A percentile compares a stretch with the other conserved stretches of the same genome.
Evolutionary conservation across 305 asterid species (phyloP).

Genomic region (Euphrasia arctica): DNA sequence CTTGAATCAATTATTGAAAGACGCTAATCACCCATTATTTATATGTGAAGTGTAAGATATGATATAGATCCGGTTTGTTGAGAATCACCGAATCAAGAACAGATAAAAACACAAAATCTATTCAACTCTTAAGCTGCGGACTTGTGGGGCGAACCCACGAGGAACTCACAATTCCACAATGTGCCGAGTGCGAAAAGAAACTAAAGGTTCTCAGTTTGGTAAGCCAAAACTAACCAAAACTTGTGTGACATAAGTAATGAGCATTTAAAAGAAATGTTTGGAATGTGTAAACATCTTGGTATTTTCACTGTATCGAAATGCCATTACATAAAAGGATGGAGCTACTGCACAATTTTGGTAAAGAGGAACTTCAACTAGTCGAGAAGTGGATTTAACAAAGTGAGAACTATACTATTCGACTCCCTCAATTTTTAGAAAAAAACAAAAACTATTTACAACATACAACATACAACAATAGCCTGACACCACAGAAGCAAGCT

Average conservation of each 20-base stretch:
- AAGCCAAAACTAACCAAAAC: background rate
- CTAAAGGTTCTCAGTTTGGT: background rate
- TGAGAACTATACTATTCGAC: too few relatives aligned
- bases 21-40: slow-evolving; percentile 11
- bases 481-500: background rate
- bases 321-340: too few relatives aligned
- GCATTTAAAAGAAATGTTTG: background rate
- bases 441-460: background rate
- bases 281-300: too few relatives aligned
- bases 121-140: background rate
- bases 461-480: slow-evolving; percentile 11
- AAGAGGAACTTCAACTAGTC: background rate
- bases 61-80: too few relatives aligned
- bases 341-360: background rate
- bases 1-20: background rate
- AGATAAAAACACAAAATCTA: background rate
- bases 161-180: background rate
- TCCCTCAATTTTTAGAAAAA: too few relatives aligned
- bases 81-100: too few relatives aligned
- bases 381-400: background rate
- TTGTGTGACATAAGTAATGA: background rate
- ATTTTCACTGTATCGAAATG: background rate
- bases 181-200: background rate
- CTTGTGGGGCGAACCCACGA: too few relatives aligned
- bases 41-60: too few relatives aligned